phyloP scores from a whole-genome alignment of 306 rosid species.

The Urtica urens region DNA sequence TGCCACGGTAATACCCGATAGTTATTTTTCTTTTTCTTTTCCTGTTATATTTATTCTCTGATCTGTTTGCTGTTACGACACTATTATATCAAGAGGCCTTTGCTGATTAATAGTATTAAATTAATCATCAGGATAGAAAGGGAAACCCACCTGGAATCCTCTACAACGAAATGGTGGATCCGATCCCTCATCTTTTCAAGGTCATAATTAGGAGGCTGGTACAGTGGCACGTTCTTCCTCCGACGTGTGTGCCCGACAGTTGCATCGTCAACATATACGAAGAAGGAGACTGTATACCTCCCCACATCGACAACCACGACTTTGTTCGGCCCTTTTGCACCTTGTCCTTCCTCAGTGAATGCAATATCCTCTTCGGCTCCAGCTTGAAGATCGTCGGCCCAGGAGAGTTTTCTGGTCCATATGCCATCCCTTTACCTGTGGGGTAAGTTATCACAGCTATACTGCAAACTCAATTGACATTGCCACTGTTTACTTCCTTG shows the following conservation, averaged over 20 bases:
- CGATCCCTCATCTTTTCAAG: constrained; percentile 78
- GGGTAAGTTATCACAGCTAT: constrained; percentile 90
- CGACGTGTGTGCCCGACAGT: constrained; percentile 84
- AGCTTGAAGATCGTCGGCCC: constrained; percentile 48
- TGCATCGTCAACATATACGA: constrained; percentile 92
- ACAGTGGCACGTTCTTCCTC: constrained; percentile 86
- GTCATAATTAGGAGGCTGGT: constrained; percentile 82
- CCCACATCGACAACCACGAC: constrained; percentile 91
- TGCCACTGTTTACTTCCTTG: background rate
- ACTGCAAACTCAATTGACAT: no score
- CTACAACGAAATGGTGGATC: constrained; percentile 42
- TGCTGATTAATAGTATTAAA: constrained; percentile 4
- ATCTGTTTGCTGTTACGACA: background rate
- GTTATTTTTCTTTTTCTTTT: constrained; percentile 13
- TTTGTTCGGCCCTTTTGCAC: constrained; percentile 96
- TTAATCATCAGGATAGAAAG: constrained; percentile 59
- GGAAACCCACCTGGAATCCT: constrained; percentile 94
- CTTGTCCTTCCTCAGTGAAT: constrained; percentile 87
- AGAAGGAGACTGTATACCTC: constrained; percentile 95
- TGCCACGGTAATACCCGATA: constrained; percentile 67
- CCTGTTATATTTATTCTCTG: background rate
- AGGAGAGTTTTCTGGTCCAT: constrained; percentile 63
- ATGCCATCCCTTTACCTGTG: constrained; percentile 54
- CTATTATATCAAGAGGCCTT: constrained; percentile 1
- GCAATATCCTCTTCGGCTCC: constrained; percentile 71